Evolutionary conservation across 805 yeast species (phyloP), one percentile per base, ranked within the genome.

Genomic region (Kazachstania psychrophila): DNA sequence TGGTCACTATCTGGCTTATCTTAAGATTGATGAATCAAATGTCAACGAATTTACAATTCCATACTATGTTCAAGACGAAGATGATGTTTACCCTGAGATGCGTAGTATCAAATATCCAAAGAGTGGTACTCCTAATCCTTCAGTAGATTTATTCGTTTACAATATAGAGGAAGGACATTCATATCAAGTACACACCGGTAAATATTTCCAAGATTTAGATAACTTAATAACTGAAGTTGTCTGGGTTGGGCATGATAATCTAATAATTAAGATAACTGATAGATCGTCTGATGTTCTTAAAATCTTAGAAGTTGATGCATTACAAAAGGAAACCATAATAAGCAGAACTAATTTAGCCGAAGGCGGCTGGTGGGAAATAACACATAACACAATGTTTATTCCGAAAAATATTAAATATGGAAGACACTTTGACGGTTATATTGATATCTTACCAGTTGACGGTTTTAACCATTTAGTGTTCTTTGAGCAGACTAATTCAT

Each of bases 401-500:
- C 84, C 85, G 12, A 67, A 67, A 33, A 68, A 75, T 36, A 52
- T 50, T 1, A 38, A 56, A 2, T 49, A 51, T 6, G 66, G 68
- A 6, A 66, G 82, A 28, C 43, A 51, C 2, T 39, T 59, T 7
- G 79, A 78, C 46, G 94, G 94, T 1, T 92, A 92, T 58, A 72
- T 92, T 40, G 98, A 92, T 56, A 70, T 88, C 2, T 64, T 79
- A 13, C 77, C 76, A 5, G 64, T 73, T 18, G 67, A 73, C 42
- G 84, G 84, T 0, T 76, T 51, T 47, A 68, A 68, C 40, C 98
- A 92, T 58, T 65, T 92, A 44, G 97, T 87, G 0, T 88, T 81
- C 58, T 92, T 76, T 54, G 65, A 83, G 2, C 92, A 95, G 5
- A 75, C 86, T 2, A 65, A 69, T 18, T 56, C 79, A 5, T 43